Percentiles rank a stretch among this genome's conserved stretches.
phyloP scores from a whole-genome alignment of 192 early-diverging fungal species.

The Kappamyces sp. region DNA sequence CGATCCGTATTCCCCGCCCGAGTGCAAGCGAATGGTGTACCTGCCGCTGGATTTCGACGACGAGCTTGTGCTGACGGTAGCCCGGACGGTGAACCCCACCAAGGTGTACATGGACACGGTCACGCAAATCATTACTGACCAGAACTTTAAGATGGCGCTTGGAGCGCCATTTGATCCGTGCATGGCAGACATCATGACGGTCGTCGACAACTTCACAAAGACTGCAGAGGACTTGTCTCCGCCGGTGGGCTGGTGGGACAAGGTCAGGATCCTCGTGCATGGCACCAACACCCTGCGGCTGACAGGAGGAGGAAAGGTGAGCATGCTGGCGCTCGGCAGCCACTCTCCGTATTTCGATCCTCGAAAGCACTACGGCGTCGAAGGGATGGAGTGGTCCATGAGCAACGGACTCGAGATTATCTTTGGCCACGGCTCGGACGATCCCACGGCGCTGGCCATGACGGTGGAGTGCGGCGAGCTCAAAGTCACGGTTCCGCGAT shows the following conservation, averaged over 20 bases:
- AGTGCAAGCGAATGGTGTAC: constrained; percentile 26
- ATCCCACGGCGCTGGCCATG: constrained; percentile 14
- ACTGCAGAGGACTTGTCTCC: constrained; percentile 43
- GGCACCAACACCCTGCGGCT: constrained; percentile 31
- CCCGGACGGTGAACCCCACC: constrained; percentile 37
- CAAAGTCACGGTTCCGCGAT: constrained; percentile 25
- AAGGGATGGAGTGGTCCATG: constrained; percentile 38
- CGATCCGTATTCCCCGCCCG: constrained; percentile 24
- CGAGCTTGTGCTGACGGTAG: constrained; percentile 24
- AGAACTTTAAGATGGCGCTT: constrained; percentile 19
- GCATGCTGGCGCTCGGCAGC: constrained; percentile 38
- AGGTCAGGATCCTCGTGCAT: constrained; percentile 46
- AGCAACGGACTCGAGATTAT: constrained; percentile 33
- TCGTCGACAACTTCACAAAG: constrained; percentile 47
- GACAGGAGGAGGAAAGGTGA: constrained; percentile 36
- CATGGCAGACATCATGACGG: constrained; percentile 39
- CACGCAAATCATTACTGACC: constrained; percentile 25
- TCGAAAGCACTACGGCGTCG: constrained; percentile 33
- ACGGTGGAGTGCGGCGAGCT: constrained; percentile 41
- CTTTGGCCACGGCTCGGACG: constrained; percentile 13
- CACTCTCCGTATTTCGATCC: constrained; percentile 41
- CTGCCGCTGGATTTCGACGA: constrained; percentile 25
- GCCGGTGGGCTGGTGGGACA: constrained; percentile 56
- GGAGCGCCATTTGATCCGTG: constrained; percentile 36
- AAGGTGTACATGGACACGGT: constrained; percentile 39